Percentiles rank a stretch among this genome's conserved stretches.
Evolutionary conservation across 139 green algal species (phyloP).

Genomic region (Haematococcus lacustris): DNA sequence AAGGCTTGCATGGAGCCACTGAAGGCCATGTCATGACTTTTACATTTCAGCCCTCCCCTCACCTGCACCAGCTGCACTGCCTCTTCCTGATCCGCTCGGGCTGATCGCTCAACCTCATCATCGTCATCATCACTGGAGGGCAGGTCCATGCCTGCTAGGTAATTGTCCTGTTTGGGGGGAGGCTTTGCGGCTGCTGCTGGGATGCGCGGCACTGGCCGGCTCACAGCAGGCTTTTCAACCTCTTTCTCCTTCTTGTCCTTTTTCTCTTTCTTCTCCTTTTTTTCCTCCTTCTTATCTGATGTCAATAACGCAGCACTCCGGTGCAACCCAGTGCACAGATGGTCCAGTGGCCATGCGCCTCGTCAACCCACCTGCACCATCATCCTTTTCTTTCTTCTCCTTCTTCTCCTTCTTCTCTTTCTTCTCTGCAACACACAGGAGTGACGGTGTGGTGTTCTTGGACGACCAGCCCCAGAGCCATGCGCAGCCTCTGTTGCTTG

Average conservation of each 20-base stretch:
- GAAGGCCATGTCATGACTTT: not conserved
- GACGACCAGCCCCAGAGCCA: too few relatives aligned
- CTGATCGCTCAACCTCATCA: slow-evolving; percentile 53
- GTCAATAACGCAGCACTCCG: slow-evolving; percentile 32
- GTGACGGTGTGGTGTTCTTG: slow-evolving; percentile 38
- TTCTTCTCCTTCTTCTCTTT: slow-evolving; percentile 47
- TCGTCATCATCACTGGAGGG: slow-evolving; percentile 68
- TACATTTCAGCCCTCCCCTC: not conserved
- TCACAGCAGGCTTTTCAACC: slow-evolving; percentile 5
- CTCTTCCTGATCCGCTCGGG: slow-evolving; percentile 40
- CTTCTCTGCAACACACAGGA: too few relatives aligned
- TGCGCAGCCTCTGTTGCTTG: too few relatives aligned
- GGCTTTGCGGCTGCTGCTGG: slow-evolving; percentile 8
- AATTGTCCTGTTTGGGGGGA: slow-evolving; percentile 28
- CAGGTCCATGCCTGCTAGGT: slow-evolving; percentile 89
- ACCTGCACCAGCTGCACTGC: slow-evolving; percentile 32
- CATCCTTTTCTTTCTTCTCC: slow-evolving; percentile 38
- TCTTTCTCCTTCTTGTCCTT: slow-evolving; percentile 24
- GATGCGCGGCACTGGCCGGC: not conserved
- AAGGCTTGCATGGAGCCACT: not conserved
- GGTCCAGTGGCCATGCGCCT: slow-evolving; percentile 36
- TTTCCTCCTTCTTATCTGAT: slow-evolving; percentile 23
- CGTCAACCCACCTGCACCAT: slow-evolving; percentile 24
- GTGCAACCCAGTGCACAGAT: slow-evolving; percentile 30
- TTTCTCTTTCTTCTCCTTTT: slow-evolving; percentile 29